A percentile compares a stretch with the other conserved stretches of the same genome.
phyloP scores from a whole-genome alignment of 768 basidiomycete species.

The Tricholoma furcatifolium region DNA sequence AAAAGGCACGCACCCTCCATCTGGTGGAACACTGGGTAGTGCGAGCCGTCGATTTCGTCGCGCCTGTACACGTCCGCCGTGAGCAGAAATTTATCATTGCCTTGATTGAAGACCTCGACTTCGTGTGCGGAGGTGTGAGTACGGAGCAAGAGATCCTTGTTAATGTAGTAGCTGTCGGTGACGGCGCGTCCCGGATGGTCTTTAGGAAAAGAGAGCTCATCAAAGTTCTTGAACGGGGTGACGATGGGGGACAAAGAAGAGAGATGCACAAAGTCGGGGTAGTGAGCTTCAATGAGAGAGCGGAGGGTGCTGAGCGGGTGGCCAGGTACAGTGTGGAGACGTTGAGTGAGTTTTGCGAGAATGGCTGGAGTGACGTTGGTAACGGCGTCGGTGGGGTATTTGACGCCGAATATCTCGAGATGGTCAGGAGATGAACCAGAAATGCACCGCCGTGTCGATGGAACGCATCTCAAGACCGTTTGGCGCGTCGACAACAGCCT shows the following conservation, averaged over 20 bases:
- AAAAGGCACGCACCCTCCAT: constrained; percentile 93
- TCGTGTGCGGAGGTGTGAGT: constrained; percentile 99
- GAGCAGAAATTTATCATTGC: constrained; percentile 82
- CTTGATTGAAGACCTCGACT: constrained; percentile 81
- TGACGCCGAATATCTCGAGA: constrained; percentile 57
- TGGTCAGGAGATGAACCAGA: constrained; percentile 19
- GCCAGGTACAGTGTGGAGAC: constrained; percentile 69
- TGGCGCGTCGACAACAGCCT: constrained; percentile 9
- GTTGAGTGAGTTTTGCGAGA: constrained; percentile 72
- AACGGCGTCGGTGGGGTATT: constrained; percentile 72
- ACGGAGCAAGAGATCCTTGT: constrained; percentile 85
- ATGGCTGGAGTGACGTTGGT: constrained; percentile 90
- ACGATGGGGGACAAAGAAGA: constrained; percentile 87
- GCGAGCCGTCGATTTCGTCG: constrained; percentile 96
- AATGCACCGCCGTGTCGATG: constrained; percentile 4
- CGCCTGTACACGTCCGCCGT: constrained; percentile 97
- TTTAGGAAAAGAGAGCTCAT: constrained; percentile 89
- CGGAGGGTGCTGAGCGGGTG: constrained; percentile 91
- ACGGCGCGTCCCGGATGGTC: constrained; percentile 92
- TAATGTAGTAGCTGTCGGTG: constrained; percentile 96
- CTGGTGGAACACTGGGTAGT: constrained; percentile 99
- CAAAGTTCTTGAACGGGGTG: constrained; percentile 90
- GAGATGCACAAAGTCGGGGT: constrained; percentile 67
- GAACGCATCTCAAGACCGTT: constrained; percentile 2
- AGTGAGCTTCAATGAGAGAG: constrained; percentile 81